Conservation (phyloP, 2,329 filamentous ascomycete genomes). For the Penicillium sp. region DNA sequence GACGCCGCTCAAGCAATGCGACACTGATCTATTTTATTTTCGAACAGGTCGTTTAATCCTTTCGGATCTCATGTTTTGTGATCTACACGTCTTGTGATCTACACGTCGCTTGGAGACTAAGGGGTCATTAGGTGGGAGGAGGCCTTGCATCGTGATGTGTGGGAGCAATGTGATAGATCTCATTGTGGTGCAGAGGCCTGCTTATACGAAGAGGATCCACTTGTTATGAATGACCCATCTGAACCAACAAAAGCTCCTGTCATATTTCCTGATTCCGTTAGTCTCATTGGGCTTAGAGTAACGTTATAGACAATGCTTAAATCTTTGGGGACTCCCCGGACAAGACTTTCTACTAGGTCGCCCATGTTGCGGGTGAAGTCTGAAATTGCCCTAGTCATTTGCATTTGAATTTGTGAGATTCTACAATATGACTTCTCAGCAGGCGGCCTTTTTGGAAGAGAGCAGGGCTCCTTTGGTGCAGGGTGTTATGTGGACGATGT, state of each 20-base stretch:
- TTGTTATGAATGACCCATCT: neutral
- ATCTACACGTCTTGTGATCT: too few relatives aligned
- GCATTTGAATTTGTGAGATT: neutral
- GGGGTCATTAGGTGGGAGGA: neutral
- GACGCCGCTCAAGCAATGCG: too few relatives aligned
- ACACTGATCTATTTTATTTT: neutral
- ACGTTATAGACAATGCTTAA: neutral
- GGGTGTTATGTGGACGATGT: constrained; percentile 20
- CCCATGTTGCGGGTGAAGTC: neutral
- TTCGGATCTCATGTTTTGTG: too few relatives aligned
- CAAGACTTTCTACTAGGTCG: neutral
- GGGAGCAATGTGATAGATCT: neutral
- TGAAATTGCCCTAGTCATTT: neutral
- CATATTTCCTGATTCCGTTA: constrained; percentile 1
- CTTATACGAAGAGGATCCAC: constrained; percentile 4
- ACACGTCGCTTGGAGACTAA: neutral
- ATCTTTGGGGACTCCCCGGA: neutral
- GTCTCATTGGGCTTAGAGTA: neutral
- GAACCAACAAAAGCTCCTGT: constrained; percentile 1
- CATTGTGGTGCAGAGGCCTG: neutral
- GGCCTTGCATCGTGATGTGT: neutral
- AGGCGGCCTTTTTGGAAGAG: neutral
- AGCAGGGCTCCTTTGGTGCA: constrained; percentile 10
- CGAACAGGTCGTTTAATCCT: neutral
- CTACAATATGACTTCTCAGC: neutral